These are phyloP conservation scores for Sphagnurus paluster DNA, from an alignment of 1,284 basidiomycete genomes.

Conservation along the genomic window DNA sequence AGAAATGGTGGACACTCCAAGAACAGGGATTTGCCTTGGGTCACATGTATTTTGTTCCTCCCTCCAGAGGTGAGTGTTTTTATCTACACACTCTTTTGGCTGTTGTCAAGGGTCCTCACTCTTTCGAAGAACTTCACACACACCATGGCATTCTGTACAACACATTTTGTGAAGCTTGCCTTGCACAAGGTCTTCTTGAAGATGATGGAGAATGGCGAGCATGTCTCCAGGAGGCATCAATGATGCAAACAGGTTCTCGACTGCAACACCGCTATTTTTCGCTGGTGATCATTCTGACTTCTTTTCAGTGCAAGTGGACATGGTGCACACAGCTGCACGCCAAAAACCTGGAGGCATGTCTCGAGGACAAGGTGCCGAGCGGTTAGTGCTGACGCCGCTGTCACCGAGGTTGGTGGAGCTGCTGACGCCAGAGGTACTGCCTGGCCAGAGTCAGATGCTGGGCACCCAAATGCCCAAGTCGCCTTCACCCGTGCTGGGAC, in stretches of 20 bases:
- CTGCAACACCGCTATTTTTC: slow-evolving; percentile 36
- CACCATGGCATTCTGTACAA: slow-evolving; percentile 23
- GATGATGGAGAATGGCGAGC: slow-evolving; percentile 44
- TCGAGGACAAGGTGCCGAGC: too few species aligned
- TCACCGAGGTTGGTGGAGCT: too few species aligned
- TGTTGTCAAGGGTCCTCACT: slow-evolving; percentile 33
- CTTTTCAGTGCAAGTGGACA: too few species aligned
- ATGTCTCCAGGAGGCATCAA: slow-evolving; percentile 41
- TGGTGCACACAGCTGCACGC: too few species aligned
- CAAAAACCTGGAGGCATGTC: too few species aligned
- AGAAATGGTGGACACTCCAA: not conserved
- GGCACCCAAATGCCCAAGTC: too few species aligned
- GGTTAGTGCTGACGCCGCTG: too few species aligned
- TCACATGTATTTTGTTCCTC: slow-evolving; percentile 36
- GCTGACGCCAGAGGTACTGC: too few species aligned
- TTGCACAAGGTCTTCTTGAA: slow-evolving; percentile 40
- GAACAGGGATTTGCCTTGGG: slow-evolving; percentile 20
- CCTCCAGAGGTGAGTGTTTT: slow-evolving; percentile 34
- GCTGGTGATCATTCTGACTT: too few species aligned
- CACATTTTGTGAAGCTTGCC: slow-evolving; percentile 37
- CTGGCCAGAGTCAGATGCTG: too few species aligned
- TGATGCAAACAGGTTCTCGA: slow-evolving; percentile 37
- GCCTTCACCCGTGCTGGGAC: too few species aligned
- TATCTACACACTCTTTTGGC: slow-evolving; percentile 39
- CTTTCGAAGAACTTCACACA: slow-evolving; percentile 34